Evolutionary conservation across 345 rosid species (phyloP).

Genomic region (Salix arbutifolia): DNA sequence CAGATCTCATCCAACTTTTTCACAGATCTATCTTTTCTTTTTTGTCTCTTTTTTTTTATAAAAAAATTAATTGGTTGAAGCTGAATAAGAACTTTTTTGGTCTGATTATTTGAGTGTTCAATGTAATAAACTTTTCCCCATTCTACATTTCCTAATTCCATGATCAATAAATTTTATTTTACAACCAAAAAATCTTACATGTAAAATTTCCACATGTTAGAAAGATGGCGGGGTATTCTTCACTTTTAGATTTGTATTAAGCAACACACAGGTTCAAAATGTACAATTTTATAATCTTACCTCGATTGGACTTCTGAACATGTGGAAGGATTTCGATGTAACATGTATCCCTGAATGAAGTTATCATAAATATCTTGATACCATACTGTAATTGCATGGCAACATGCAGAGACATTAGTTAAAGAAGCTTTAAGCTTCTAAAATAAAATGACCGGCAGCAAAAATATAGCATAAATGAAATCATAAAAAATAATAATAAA

Average conservation of each 20-base stretch:
- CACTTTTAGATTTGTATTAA: not conserved
- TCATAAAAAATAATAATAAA: not conserved
- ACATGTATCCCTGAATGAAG: slow-evolving; percentile 91
- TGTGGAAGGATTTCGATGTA: slow-evolving; percentile 83
- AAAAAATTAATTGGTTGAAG: not conserved
- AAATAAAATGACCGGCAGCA: not conserved
- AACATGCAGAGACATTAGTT: not conserved
- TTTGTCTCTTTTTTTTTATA: too few species aligned
- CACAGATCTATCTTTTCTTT: not conserved
- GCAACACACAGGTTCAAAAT: not conserved
- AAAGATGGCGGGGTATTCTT: not conserved
- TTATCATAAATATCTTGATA: slow-evolving; percentile 74
- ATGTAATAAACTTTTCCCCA: not conserved
- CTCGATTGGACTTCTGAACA: slow-evolving; percentile 56
- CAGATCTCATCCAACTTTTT: not conserved
- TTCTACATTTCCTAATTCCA: too few species aligned
- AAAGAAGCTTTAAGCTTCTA: not conserved
- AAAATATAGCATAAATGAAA: not conserved
- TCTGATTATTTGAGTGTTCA: not conserved
- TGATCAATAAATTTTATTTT: too few species aligned
- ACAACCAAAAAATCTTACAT: not conserved
- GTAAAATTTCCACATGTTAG: not conserved
- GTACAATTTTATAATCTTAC: slow-evolving; percentile 31
- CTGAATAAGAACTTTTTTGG: not conserved
- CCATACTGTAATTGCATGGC: slow-evolving; percentile 60